Evolutionary conservation across 495 filamentous ascomycete genomes (phyloP), one percentile per base, ranked within the genome.

Genomic region (Arthonia radiata): DNA sequence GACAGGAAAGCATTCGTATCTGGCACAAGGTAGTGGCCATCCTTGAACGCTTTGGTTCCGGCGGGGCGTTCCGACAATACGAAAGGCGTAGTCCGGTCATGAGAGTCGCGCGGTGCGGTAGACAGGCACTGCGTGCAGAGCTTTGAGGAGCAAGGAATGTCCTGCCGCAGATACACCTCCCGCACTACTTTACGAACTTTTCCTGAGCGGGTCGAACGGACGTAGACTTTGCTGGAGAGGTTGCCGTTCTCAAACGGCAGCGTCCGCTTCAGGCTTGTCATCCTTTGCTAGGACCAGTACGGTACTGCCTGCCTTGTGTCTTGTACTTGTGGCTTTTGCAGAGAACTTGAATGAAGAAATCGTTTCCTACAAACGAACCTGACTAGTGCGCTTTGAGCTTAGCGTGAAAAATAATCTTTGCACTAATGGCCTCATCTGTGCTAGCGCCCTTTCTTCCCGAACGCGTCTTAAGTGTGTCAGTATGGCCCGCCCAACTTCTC

Each of bases 181-280:
- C 80, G 67, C 32, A 94, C 89, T 46, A 99, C 82, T 54, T 99
- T 97, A 51, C 91, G 80, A 32, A 94, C 86, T 54, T 92, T 94
- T 41, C 86, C 86, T 48, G 64, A 77, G 47, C 73, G 83, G 11
- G 80, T 82, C 15, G 86, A 92, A 31, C 86, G 58, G 34, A 94
- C 72, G 39, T 81, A 99, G 35, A 86, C 62, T 53, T 94, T 90
- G 61, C 71, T 90, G 24, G 71, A 73, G 30, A 91, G 73, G 47
- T 73, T 86, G 27, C 64, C 57, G 10, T 67, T 59, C 38, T 82
- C 80, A 6, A 59, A 53, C 28, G 56, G 68, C 32, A 64, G 45
- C 13, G 75, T 66, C 37, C 81, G 57, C 49, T 86, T 80, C 31
- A 93, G 57, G 44, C 81, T 91, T 41, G 80, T 79, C 78, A 90